These are phyloP conservation scores for Solanum pinnatisectum DNA, from an alignment of 257 asterid species.

Conservation along the genomic window DNA sequence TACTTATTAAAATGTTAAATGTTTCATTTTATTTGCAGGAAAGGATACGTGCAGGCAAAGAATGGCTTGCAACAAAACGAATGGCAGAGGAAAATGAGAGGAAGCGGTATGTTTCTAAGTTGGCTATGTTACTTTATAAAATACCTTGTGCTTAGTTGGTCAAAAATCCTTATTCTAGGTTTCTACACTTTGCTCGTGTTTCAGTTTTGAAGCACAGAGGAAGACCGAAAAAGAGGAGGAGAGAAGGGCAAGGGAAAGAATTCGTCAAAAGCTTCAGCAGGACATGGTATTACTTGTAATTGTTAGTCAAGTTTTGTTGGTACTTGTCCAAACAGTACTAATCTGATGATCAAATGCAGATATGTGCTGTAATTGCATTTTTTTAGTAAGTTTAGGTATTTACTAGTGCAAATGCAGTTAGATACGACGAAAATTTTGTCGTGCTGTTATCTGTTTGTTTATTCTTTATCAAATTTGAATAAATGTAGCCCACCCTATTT, in stretches of 20 bases:
- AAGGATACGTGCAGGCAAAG: constrained; percentile 49
- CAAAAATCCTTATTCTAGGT: neutral
- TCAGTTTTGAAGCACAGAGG: constrained; percentile 38
- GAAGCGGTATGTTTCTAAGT: constrained; percentile 30
- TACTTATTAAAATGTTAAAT: neutral
- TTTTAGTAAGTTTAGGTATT: neutral
- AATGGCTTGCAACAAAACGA: constrained; percentile 34
- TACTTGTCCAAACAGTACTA: neutral
- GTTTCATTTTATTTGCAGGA: constrained; percentile 26
- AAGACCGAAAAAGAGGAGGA: constrained; percentile 59
- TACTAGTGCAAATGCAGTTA: neutral
- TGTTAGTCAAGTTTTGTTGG: neutral
- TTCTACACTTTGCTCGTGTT: neutral
- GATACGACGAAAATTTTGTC: neutral
- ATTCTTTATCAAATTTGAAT: neutral
- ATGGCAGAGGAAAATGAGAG: constrained; percentile 58
- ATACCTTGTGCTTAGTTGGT: neutral
- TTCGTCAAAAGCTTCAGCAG: constrained; percentile 59
- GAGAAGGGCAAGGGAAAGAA: constrained; percentile 48
- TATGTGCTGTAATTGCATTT: neutral
- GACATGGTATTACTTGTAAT: constrained; percentile 47
- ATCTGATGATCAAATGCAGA: neutral
- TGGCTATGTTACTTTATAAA: neutral
- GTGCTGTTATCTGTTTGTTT: neutral
- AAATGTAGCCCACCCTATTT: neutral